These are phyloP conservation scores for Phlebopus sp. DNA, from an alignment of 1,284 basidiomycete species.

Conservation along the genomic window DNA sequence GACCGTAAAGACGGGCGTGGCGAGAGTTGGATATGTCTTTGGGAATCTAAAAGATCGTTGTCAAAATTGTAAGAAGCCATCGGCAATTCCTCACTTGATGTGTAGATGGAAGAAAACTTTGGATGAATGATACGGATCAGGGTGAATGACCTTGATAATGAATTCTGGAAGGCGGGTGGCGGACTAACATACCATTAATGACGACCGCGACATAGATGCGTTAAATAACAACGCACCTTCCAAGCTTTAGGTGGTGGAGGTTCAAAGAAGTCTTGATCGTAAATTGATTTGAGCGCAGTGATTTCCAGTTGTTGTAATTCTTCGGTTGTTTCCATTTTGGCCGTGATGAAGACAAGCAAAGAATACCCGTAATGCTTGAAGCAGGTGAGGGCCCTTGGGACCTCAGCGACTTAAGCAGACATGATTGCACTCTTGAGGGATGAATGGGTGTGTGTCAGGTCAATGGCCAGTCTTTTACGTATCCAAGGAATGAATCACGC, in stretches of 20 bases:
- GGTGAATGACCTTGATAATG: constrained; percentile 65
- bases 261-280: constrained; percentile 69
- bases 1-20: constrained; percentile 64
- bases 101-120: constrained; percentile 64
- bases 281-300: constrained; percentile 73
- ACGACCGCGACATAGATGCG: constrained; percentile 1
- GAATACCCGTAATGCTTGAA: constrained; percentile 33
- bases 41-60: constrained; percentile 51
- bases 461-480: constrained; percentile 9
- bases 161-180: constrained; percentile 70
- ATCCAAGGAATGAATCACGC: constrained; percentile 8
- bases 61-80: not conserved
- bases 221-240: constrained; percentile 53
- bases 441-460: not conserved
- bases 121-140: constrained; percentile 48
- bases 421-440: constrained; percentile 36
- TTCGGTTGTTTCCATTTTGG: constrained; percentile 63
- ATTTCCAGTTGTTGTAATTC: constrained; percentile 74
- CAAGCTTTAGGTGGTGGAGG: constrained; percentile 73
- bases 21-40: constrained; percentile 70
- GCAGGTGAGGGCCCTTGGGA: constrained; percentile 61
- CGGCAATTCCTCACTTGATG: constrained; percentile 52
- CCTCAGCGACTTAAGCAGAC: constrained; percentile 73
- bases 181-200: constrained; percentile 40
- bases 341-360: constrained; percentile 16